Base-by-base conservation (phyloP, 176 grass and related monocot species). In the Raddia distichophylla region DNA sequence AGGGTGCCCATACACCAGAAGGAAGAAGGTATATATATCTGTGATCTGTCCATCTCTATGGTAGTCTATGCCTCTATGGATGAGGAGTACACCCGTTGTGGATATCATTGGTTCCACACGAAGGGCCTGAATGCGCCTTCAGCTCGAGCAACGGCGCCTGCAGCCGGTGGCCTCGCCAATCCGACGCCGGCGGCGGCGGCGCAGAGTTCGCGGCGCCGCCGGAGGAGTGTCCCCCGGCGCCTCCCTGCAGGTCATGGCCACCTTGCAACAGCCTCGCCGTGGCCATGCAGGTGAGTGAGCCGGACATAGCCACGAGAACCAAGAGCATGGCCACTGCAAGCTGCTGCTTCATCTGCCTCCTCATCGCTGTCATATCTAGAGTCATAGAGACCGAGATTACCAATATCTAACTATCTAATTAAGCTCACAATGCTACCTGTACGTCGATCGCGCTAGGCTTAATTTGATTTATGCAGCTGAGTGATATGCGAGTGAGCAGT, bases 181-280 rank as follows among this genome's bases (percentile, higher is more conserved):
- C 48, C 2, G 13, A 51, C 49, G 74, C 42, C 4, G 20, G 69
- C 16, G 75, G 48, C 18, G 91, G 68, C 73, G 84, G 45, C 58
- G 16, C 15, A 5, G n/a, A 75, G 78, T 80, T 6, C 12, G 62
- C 67, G 69, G 82, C 77, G 15, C 71, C 87, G 9, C 76, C 87
- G 5, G 79, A 86, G 88, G 82, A 94, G 63, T 74, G 3, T 20
- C 37, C 85, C 10, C 68, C 88, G 71, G 17, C 70, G 85, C 74
- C 17, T 51, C 11, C 8, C 8, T 74, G 37, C 37, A 27, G 27
- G 27, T 40, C 37, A 40, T 5, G 8, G 53, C 37, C 32, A 35
- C 33, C 71, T 16, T 55, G 71, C 50, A 17, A 84, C 18, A 85
- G 85, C 51, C 77, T 88, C 42, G 85, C 73, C 80, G 75, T 56